Evolutionary conservation across 441 rosid species (phyloP).

Genomic region (Jatropha multifida): DNA sequence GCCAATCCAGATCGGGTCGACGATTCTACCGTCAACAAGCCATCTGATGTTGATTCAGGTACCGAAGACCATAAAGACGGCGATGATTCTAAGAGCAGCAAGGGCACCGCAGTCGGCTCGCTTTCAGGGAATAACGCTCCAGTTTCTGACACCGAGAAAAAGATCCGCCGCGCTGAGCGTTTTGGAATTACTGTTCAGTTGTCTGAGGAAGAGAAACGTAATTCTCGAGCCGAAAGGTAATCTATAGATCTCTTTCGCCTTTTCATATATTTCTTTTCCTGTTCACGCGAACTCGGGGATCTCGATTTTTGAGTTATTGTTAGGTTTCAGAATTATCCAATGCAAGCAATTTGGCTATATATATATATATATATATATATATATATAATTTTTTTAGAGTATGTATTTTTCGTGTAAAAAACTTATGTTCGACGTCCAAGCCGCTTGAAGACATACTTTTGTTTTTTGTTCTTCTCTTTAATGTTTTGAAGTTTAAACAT

Average conservation of each 20-base stretch:
- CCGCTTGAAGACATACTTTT: background rate
- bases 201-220: constrained; percentile 85
- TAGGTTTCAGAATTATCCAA: background rate
- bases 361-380: no score
- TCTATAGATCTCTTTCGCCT: background rate
- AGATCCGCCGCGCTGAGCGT: constrained; percentile 91
- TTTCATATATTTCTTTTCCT: background rate
- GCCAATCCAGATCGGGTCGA: constrained; percentile 36
- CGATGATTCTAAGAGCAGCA: constrained; percentile 32
- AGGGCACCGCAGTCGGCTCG: constrained; percentile 19
- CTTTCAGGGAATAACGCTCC: constrained; percentile 34
- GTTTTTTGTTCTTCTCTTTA: background rate
- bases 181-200: constrained; percentile 73
- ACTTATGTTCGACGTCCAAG: background rate
- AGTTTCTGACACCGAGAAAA: constrained; percentile 56
- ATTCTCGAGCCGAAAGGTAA: constrained; percentile 87
- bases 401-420: background rate
- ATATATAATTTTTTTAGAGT: background rate
- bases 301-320: constrained; percentile 19
- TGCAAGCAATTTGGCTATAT: background rate
- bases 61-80: constrained; percentile 18
- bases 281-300: background rate
- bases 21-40: constrained; percentile 25
- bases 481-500: background rate
- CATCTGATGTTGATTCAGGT: constrained; percentile 12